Percentiles rank a stretch among this genome's conserved stretches.
phyloP scores from a whole-genome alignment of 164 flowering plant genomes.

The Tetracentron sinense region DNA sequence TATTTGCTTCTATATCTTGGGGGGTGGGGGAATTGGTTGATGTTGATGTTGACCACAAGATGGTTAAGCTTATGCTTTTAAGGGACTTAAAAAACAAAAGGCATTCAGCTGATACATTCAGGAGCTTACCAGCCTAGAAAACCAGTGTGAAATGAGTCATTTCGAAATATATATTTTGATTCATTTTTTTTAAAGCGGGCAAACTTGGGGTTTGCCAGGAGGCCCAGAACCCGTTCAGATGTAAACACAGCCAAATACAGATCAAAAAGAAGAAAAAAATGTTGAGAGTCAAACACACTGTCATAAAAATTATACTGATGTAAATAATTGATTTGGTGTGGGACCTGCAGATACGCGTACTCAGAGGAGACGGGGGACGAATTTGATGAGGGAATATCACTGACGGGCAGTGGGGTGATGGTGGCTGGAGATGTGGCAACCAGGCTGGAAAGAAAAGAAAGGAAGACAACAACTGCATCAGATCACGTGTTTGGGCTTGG shows the following conservation, averaged over 20 bases:
- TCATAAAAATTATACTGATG: no score
- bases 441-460: conserved; percentile 43
- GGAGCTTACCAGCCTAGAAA: no score
- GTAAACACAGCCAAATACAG: no score
- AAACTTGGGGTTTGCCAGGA: no score
- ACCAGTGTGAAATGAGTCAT: no score
- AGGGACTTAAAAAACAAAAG: not conserved
- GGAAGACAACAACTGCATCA: conserved; percentile 23
- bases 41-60: no score
- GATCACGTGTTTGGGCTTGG: conserved; percentile 39
- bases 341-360: conserved; percentile 47
- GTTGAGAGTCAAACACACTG: no score
- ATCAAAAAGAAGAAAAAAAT: no score
- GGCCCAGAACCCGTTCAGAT: no score
- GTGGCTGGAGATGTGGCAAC: conserved; percentile 27
- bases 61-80: not conserved
- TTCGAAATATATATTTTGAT: no score
- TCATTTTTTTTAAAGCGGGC: no score
- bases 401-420: conserved; percentile 35
- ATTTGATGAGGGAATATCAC: conserved; percentile 52
- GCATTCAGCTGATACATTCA: no score
- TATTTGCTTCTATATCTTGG: conserved; percentile 26
- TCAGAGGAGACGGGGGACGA: conserved; percentile 65
- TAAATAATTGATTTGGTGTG: not conserved
- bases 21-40: conserved; percentile 2